Conservation (phyloP, 441 rosid species). For the Hura crepitans region DNA sequence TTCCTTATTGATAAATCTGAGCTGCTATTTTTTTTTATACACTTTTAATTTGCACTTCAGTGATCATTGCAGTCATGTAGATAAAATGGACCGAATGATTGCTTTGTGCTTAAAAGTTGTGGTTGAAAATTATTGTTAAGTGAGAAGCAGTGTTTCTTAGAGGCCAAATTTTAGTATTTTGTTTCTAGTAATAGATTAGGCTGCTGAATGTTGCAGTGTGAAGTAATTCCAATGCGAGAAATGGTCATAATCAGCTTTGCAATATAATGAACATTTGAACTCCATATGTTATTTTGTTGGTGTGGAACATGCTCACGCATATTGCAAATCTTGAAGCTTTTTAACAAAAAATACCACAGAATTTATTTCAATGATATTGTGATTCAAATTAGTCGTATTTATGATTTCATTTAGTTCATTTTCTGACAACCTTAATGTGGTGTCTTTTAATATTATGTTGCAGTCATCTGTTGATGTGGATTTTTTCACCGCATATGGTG, state of each 20-base stretch:
- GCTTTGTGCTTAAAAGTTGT: neutral
- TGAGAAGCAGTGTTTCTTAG: neutral
- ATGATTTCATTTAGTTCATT: neutral
- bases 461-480: slow-evolving; percentile 82
- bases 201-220: neutral
- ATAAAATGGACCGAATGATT: slow-evolving; percentile 10
- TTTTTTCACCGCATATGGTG: slow-evolving; percentile 94
- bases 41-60: neutral
- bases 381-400: slow-evolving; percentile 2
- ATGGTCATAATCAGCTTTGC: neutral
- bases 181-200: neutral
- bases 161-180: neutral
- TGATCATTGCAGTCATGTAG: slow-evolving; percentile 3
- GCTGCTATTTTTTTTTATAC: neutral
- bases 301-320: neutral
- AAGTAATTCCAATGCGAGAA: neutral
- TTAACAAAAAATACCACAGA: neutral
- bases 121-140: slow-evolving; percentile 6
- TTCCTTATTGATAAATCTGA: neutral
- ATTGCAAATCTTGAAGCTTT: neutral
- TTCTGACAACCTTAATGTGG: slow-evolving; percentile 3
- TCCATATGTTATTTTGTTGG: neutral
- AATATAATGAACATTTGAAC: neutral
- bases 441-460: slow-evolving; percentile 21
- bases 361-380: neutral